phyloP scores from a whole-genome alignment of 441 rosid genomes.

The Metrosideros polymorpha region DNA sequence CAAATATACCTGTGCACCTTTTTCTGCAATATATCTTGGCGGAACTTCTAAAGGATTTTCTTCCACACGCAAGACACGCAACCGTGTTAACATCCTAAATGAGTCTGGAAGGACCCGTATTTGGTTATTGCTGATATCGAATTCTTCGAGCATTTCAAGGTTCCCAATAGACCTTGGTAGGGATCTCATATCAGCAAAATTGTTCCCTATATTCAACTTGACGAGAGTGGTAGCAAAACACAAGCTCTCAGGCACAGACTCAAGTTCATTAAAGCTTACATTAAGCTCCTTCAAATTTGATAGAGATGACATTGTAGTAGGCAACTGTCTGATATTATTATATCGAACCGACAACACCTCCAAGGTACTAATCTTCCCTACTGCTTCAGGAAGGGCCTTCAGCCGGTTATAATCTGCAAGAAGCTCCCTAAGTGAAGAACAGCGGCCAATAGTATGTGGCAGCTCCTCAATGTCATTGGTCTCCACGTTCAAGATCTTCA shows the following conservation, averaged over 20 bases:
- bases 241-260: constrained; percentile 90
- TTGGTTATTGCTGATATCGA: constrained; percentile 95
- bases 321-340: constrained; percentile 79
- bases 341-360: constrained; percentile 79
- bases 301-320: constrained; percentile 88
- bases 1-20: constrained; percentile 77
- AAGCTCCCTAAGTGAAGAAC: constrained; percentile 65
- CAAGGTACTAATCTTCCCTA: constrained; percentile 70
- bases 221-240: constrained; percentile 78
- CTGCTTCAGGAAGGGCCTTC: constrained; percentile 97
- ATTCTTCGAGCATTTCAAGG: constrained; percentile 87
- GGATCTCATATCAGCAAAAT: constrained; percentile 74
- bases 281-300: constrained; percentile 71
- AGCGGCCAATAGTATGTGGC: constrained; percentile 66
- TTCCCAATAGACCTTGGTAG: constrained; percentile 91
- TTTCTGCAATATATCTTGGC: constrained; percentile 59
- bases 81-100: constrained; percentile 55
- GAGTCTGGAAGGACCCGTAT: constrained; percentile 85
- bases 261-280: constrained; percentile 98
- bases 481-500: constrained; percentile 64
- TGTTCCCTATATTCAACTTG: constrained; percentile 86
- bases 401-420: constrained; percentile 81
- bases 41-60: constrained; percentile 90
- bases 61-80: constrained; percentile 52
- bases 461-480: constrained; percentile 83